Conservation (phyloP, 2,329 filamentous ascomycete genomes). For the Fonsecaea pugnacius region DNA sequence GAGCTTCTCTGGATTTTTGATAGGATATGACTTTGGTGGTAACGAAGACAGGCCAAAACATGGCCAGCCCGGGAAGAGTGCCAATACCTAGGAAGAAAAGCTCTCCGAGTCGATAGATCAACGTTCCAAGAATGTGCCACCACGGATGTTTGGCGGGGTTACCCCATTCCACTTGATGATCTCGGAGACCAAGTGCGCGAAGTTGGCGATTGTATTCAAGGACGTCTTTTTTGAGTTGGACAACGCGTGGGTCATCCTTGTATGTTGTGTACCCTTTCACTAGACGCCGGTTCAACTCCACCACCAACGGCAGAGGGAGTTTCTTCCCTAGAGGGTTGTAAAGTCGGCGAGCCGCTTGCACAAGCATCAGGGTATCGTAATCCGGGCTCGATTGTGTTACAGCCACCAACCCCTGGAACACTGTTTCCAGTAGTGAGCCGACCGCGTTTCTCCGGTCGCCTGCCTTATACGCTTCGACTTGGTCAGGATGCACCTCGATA, state of each 20-base stretch:
- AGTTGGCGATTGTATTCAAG: constrained; percentile 85
- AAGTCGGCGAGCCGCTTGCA: constrained; percentile 87
- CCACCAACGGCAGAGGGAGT: constrained; percentile 85
- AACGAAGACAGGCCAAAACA: constrained; percentile 88
- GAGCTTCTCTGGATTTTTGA: constrained; percentile 78
- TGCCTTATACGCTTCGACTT: constrained; percentile 82
- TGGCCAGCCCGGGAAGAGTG: constrained; percentile 80
- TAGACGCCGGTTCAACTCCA: constrained; percentile 89
- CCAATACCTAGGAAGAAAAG: constrained; percentile 75
- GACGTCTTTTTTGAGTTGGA: constrained; percentile 74
- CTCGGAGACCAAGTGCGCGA: constrained; percentile 81
- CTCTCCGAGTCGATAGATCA: constrained; percentile 80
- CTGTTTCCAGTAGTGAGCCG: constrained; percentile 78
- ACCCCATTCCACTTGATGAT: constrained; percentile 87
- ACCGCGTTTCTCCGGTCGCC: constrained; percentile 87
- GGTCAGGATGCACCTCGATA: constrained; percentile 78
- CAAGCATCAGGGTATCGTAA: constrained; percentile 93
- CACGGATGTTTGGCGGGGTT: constrained; percentile 72
- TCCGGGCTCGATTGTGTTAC: constrained; percentile 92
- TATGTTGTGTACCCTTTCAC: constrained; percentile 90
- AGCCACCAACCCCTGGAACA: constrained; percentile 80
- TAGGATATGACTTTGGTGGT: constrained; percentile 80
- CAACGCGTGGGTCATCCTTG: constrained; percentile 85
- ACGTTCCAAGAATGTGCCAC: constrained; percentile 72
- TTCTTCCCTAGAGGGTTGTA: constrained; percentile 96